Conservation (phyloP, 2,329 filamentous ascomycete species). For the Colletotrichum horii region DNA sequence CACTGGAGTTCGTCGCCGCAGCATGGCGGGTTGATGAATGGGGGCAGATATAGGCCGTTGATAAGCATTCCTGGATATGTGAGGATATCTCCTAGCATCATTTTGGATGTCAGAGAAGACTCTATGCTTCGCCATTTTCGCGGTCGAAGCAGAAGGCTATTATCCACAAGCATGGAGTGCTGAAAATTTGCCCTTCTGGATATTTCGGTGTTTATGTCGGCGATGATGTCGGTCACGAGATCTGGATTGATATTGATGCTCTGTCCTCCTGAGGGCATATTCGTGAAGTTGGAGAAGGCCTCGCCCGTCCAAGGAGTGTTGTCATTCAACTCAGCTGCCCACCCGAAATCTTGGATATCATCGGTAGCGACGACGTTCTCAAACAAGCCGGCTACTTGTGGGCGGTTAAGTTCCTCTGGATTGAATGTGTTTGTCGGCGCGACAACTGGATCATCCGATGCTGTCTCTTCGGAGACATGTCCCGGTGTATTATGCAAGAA, state of each 20-base stretch:
- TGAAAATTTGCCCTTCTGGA: background rate
- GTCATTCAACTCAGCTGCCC: background rate
- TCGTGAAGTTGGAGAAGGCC: background rate
- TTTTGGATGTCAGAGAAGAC: background rate
- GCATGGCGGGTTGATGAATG: background rate
- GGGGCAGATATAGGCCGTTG: background rate
- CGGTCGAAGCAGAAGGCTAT: background rate
- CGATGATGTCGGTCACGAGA: background rate
- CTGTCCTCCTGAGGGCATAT: background rate
- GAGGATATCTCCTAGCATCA: background rate
- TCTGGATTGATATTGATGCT: background rate
- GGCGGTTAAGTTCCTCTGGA: background rate
- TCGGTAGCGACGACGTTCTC: background rate
- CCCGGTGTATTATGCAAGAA: background rate
- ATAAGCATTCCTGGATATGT: background rate
- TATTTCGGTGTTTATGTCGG: background rate
- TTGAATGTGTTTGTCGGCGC: background rate
- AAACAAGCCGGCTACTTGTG: background rate
- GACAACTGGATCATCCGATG: background rate
- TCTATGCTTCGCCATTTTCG: background rate
- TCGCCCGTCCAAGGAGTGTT: background rate
- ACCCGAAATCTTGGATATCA: background rate
- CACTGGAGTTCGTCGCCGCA: background rate
- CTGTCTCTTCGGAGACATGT: background rate
- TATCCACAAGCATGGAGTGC: background rate